phyloP scores from a whole-genome alignment of 768 basidiomycete species.

The Suillus lakei region DNA sequence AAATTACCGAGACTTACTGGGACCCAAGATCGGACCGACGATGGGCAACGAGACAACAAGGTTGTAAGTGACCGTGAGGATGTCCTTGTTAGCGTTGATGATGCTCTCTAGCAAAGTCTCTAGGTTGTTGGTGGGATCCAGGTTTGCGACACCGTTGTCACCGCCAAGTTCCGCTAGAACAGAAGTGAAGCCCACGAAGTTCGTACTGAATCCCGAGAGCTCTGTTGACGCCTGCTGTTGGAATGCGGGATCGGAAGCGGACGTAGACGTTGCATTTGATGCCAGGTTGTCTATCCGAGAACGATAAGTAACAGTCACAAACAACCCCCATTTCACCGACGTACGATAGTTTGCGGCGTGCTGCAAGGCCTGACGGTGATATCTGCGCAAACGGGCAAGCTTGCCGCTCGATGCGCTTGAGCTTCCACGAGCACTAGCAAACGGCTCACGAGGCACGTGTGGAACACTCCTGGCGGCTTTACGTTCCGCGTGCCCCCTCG shows the following conservation, averaged over 20 bases:
- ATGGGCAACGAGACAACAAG: conserved; percentile 46
- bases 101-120: conserved; percentile 55
- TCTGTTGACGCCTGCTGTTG: conserved; percentile 42
- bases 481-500: neutral
- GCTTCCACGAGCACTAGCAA: neutral
- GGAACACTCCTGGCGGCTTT: neutral
- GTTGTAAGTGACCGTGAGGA: conserved; percentile 36
- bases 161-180: conserved; percentile 32
- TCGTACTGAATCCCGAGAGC: conserved; percentile 41
- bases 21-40: conserved; percentile 56
- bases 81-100: conserved; percentile 53
- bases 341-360: conserved; percentile 3
- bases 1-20: conserved; percentile 46
- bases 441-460: neutral
- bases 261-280: conserved; percentile 32
- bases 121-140: conserved; percentile 46
- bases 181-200: conserved; percentile 34
- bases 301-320: neutral
- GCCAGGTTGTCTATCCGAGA: conserved; percentile 38
- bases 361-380: neutral
- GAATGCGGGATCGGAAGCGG: conserved; percentile 37
- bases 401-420: neutral
- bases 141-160: conserved; percentile 57
- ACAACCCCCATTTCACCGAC: neutral
- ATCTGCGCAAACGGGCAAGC: neutral